Conservation (phyloP, 139 green algal species). For the Mesostigma viride region DNA sequence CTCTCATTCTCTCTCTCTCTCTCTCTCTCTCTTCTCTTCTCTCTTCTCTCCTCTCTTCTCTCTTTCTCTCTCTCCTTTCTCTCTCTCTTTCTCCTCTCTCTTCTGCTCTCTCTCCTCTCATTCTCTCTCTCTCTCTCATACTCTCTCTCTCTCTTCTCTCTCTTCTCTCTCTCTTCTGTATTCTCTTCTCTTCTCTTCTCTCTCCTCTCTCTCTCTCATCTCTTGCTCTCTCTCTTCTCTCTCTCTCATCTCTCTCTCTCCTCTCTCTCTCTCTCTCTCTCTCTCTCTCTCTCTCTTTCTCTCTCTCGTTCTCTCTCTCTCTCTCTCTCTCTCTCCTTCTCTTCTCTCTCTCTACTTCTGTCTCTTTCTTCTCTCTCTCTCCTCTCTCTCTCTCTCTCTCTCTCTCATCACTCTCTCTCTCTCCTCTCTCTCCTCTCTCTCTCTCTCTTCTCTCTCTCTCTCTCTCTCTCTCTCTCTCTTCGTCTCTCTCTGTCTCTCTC, state of each 20-base stretch:
- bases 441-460: neutral
- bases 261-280: neutral
- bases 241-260: too few species aligned
- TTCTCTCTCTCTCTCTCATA: too few species aligned
- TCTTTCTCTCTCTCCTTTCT: too few species aligned
- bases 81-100: too few species aligned
- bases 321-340: neutral
- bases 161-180: too few species aligned
- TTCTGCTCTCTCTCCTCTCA: too few species aligned
- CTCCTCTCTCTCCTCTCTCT: neutral
- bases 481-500: neutral
- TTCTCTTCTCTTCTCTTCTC: neutral
- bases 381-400: neutral
- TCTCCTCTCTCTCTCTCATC: neutral
- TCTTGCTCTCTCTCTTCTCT: too few species aligned
- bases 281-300: neutral
- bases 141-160: too few species aligned
- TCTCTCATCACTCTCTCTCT: neutral
- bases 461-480: conserved; percentile 2
- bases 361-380: neutral
- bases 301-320: too few species aligned
- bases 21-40: too few species aligned
- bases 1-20: too few species aligned
- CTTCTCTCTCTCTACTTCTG: neutral
- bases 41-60: too few species aligned